Conservation (phyloP, 2,329 filamentous ascomycete genomes). For the Hypoxylon rubiginosum region DNA sequence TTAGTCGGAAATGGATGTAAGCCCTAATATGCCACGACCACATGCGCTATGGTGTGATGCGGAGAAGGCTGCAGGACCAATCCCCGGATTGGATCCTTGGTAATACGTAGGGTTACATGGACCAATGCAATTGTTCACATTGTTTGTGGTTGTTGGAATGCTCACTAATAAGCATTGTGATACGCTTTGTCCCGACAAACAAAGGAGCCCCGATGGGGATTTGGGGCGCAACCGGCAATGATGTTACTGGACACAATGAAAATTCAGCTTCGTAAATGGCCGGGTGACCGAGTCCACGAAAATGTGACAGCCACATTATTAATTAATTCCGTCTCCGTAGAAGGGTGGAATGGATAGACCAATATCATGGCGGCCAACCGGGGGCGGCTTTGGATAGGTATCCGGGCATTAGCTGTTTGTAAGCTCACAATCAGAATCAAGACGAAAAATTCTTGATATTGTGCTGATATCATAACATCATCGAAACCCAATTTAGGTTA, state of each 20-base stretch:
- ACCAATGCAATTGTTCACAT: constrained; percentile 22
- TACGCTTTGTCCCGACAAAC: constrained; percentile 14
- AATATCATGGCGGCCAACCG: neutral
- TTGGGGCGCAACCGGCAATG: constrained; percentile 20
- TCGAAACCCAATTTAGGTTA: neutral
- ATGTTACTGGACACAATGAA: constrained; percentile 18
- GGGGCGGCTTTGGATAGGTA: neutral
- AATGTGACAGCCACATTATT: constrained; percentile 3
- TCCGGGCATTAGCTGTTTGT: neutral
- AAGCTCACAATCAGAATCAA: constrained; percentile 4
- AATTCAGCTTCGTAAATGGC: constrained; percentile 10
- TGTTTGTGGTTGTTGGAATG: constrained; percentile 12
- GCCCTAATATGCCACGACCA: constrained; percentile 16
- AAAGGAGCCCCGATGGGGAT: constrained; percentile 7
- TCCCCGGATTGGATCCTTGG: constrained; percentile 35
- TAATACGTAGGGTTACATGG: constrained; percentile 37
- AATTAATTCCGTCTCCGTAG: neutral
- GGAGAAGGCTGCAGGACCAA: constrained; percentile 33
- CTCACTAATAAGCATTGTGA: constrained; percentile 12
- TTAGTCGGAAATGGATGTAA: constrained; percentile 1
- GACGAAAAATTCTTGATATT: neutral
- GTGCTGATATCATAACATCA: constrained; percentile 18
- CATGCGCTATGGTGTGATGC: constrained; percentile 27
- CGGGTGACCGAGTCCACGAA: constrained; percentile 9
- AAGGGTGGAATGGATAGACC: neutral